A percentile compares a stretch with the other conserved stretches of the same genome.
phyloP scores from a whole-genome alignment of 208 protist genomes.

The Leishmania aethiopica region DNA sequence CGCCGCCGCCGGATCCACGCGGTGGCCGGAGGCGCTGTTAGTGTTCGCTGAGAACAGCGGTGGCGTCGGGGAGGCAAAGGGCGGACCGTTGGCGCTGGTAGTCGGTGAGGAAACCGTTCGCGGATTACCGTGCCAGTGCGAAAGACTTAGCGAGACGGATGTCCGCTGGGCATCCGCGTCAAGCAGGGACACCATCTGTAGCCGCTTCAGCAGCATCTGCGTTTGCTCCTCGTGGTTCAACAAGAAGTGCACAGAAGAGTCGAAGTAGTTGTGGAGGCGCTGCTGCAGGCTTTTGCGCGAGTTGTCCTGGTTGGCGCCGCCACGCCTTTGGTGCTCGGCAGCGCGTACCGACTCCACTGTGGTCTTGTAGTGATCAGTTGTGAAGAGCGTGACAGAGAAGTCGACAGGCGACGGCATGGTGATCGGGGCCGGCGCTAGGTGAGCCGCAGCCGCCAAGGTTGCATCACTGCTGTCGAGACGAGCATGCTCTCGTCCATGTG shows the following conservation, averaged over 20 bases:
- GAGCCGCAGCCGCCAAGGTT: background rate
- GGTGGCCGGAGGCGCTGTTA: background rate
- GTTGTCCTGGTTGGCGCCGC: conserved; percentile 19
- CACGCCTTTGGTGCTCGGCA: conserved; percentile 25
- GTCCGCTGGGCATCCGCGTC: conserved; percentile 56
- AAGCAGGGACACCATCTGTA: conserved; percentile 72
- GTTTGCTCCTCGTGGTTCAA: conserved; percentile 74
- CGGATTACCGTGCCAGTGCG: conserved; percentile 39
- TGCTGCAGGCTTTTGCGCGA: conserved; percentile 50
- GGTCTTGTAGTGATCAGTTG: conserved; percentile 30
- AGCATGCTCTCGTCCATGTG: background rate
- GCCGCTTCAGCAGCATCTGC: conserved; percentile 51
- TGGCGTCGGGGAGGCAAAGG: background rate
- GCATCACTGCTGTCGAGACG: conserved; percentile 2
- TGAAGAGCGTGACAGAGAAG: conserved; percentile 31
- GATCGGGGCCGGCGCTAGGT: background rate
- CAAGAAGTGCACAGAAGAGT: conserved; percentile 69
- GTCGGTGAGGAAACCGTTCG: conserved; percentile 6
- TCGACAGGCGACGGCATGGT: conserved; percentile 12
- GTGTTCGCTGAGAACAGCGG: background rate
- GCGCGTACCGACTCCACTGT: conserved; percentile 30
- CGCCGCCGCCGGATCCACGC: conserved; percentile 9
- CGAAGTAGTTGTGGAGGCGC: conserved; percentile 64
- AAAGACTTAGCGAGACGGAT: conserved; percentile 49
- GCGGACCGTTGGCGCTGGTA: background rate